Evolutionary conservation across 805 yeast genomes (phyloP), one percentile per base, ranked within the genome.

Genomic region (Yarrowia porcina): DNA sequence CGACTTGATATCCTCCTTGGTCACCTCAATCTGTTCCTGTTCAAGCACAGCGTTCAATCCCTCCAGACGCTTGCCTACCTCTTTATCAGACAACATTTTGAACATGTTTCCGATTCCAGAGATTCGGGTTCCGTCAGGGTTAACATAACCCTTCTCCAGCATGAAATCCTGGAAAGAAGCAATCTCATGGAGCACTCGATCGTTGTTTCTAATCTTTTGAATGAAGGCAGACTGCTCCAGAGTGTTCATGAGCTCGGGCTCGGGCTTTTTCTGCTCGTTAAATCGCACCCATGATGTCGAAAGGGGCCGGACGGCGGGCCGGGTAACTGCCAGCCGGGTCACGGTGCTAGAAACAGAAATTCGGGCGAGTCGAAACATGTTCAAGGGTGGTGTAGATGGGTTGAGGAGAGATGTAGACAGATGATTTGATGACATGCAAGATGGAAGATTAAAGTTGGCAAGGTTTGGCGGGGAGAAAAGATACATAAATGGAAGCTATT

Each of bases 41-140:
- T 66, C 63, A 44, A 67, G 49, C 13, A 63, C 47, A 23, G 64
- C 57, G 3, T 50, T 36, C n/a, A 50, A 8, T 1, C 38, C 44
- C 20, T 62, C 65, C 50, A 72, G 59, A 65, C 69, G 65, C 25
- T 59, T 64, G 23, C 69, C 64, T 20, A 71, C 69, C 59, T 70
- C 72, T 28, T 60, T 64, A 64, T 71, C 72, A 50, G 72, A 65
- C 64, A 72, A 54, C 56, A 72, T 62, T 66, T 70, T 69, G 47
- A 70, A 63, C 63, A 67, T 69, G 61, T 67, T 63, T 69, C 68
- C 65, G 30, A 67, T 12, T 0, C 61, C 61, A 10, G 39, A 20
- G 7, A 36, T 20, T 39, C 49, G 47, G 10, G 49, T 39, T 2
- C 61, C 61, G 30, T 56, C 61, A n/a, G 49, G 39, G 49, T 56